A percentile compares a stretch with the other conserved stretches of the same genome.
Conservation (phyloP, 1,284 basidiomycete species). For the Polyporus tsugae region DNA sequence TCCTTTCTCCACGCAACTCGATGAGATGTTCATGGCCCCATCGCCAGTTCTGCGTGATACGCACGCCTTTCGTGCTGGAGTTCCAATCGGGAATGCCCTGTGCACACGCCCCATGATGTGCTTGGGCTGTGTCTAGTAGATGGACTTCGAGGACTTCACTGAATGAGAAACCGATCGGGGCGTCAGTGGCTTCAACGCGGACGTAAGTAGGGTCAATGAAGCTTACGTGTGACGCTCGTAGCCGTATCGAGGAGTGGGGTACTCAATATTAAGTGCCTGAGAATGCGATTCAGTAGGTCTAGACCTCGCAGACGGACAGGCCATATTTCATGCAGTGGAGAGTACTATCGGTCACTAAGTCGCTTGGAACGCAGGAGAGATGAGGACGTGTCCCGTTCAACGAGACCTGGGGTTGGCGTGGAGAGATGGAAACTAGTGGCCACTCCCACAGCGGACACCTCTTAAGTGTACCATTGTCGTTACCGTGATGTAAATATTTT, state of each 20-base stretch:
- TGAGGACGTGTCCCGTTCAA: constrained; percentile 11
- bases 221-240: constrained; percentile 12
- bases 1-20: background rate
- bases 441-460: background rate
- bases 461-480: constrained; percentile 14
- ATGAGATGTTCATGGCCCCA: background rate
- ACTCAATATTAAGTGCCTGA: background rate
- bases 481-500: background rate
- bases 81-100: background rate
- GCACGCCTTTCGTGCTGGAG: background rate
- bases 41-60: constrained; percentile 5
- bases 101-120: background rate
- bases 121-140: constrained; percentile 9
- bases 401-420: constrained; percentile 4
- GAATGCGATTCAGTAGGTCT: background rate
- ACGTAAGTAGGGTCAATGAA: background rate
- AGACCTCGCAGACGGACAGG: background rate
- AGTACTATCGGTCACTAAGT: background rate
- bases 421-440: background rate
- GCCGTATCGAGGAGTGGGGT: constrained; percentile 16
- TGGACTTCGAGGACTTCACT: constrained; percentile 10
- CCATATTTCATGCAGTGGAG: background rate
- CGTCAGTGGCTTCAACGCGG: background rate
- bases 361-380: background rate
- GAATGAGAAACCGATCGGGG: constrained; percentile 8